These are phyloP conservation scores for Metschnikowia baotianmanensis DNA, from an alignment of 805 yeast species.

Conservation along the genomic window DNA sequence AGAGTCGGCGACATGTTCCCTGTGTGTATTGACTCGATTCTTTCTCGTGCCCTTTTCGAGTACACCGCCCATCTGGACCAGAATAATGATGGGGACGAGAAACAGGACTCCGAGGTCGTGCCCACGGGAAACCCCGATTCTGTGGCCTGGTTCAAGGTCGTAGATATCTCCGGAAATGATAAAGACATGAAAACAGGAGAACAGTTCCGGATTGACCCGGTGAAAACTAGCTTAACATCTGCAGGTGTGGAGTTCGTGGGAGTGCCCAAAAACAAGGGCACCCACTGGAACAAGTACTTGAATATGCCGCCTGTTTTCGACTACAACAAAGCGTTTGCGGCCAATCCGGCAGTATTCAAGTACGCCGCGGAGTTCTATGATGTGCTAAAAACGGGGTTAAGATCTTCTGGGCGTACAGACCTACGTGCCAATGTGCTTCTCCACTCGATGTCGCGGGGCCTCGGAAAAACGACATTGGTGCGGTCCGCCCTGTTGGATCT, in stretches of 20 bases:
- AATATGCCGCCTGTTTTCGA: conserved; percentile 42
- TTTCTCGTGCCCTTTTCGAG: conserved; percentile 55
- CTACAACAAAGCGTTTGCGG: conserved; percentile 24
- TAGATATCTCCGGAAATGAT: conserved; percentile 44
- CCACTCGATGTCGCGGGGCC: conserved; percentile 66
- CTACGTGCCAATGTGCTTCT: conserved; percentile 64
- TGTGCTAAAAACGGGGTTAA: conserved; percentile 52
- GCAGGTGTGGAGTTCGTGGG: conserved; percentile 52
- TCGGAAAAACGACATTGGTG: conserved; percentile 74
- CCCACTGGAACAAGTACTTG: conserved; percentile 49
- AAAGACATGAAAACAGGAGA: not conserved
- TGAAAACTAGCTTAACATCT: conserved; percentile 65
- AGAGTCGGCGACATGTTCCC: conserved; percentile 70
- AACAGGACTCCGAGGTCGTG: conserved; percentile 28
- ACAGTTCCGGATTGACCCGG: conserved; percentile 59
- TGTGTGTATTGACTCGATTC: conserved; percentile 66
- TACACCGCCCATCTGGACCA: conserved; percentile 20
- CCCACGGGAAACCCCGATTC: conserved; percentile 67
- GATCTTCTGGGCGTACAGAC: conserved; percentile 28
- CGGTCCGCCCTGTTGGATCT: conserved; percentile 50
- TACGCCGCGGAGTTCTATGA: conserved; percentile 51
- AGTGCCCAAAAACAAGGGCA: conserved; percentile 33
- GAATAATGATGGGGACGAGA: conserved; percentile 13
- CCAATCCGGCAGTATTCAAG: conserved; percentile 34
- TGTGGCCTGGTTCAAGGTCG: conserved; percentile 82